Conservation (phyloP, 352 stramenopile genomes). For the Bremia lactucae region DNA sequence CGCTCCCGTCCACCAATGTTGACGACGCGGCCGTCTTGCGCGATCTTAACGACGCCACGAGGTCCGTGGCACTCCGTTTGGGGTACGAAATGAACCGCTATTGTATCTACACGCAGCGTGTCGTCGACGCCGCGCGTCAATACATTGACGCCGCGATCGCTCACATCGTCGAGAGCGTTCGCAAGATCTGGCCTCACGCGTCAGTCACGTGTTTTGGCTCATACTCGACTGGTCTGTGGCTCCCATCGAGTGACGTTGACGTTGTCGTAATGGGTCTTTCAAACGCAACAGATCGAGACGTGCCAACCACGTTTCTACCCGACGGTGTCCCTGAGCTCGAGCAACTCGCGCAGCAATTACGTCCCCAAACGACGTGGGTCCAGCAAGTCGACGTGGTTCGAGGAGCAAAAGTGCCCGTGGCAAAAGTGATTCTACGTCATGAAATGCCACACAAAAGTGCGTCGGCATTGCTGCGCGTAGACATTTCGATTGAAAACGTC, state of each 20-base stretch:
- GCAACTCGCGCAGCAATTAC: constrained; percentile 36
- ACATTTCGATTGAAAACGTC: constrained; percentile 84
- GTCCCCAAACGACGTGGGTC: constrained; percentile 52
- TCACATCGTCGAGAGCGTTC: constrained; percentile 50
- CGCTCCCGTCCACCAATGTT: constrained; percentile 11
- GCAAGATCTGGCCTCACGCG: constrained; percentile 66
- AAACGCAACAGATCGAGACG: constrained; percentile 23
- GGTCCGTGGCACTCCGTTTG: constrained; percentile 18
- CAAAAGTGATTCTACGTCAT: constrained; percentile 60
- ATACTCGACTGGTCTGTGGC: constrained; percentile 79
- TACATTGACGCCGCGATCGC: constrained; percentile 66
- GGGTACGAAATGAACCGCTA: constrained; percentile 57
- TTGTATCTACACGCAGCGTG: constrained; percentile 45
- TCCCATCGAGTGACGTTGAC: constrained; percentile 83
- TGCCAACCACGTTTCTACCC: constrained; percentile 37
- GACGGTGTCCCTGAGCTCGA: constrained; percentile 45
- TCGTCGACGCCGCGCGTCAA: constrained; percentile 39
- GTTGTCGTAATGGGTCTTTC: constrained; percentile 74
- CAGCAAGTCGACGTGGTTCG: constrained; percentile 73
- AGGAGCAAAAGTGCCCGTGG: constrained; percentile 76
- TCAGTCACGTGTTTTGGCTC: constrained; percentile 71
- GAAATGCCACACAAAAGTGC: constrained; percentile 20
- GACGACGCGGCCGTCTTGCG: constrained; percentile 10
- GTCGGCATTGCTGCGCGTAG: constrained; percentile 41
- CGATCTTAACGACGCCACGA: constrained; percentile 13